Base-by-base conservation (phyloP, 495 filamentous ascomycete genomes). In the Podospora didyma region DNA sequence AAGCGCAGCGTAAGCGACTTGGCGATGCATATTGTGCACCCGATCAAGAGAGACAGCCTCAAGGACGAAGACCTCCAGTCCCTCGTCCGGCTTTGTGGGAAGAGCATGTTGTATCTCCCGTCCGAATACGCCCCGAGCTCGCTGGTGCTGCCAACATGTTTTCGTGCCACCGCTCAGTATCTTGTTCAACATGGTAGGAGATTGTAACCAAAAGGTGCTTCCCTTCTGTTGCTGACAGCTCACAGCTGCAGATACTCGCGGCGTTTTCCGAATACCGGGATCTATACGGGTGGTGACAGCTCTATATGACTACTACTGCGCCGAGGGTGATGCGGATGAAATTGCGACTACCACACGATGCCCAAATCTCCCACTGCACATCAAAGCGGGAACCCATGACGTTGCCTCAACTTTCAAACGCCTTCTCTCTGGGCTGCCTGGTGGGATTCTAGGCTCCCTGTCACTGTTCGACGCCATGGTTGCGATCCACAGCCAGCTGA, bases 341-440 rank as follows among this genome's bases (percentile, higher is more conserved):
- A 70, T 83, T 20, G 66, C 80, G 31, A 74, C 73, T 54, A 83
- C 82, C 4, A 81, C 76, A 37, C 70, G 79, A 41, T 77, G 76
- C 48, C 78, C 80, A 5, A 81, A 75, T 24, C 70, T 84, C 9
- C 83, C 83, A 7, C 55, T 59, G 9, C 82, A 82, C 59, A 83
- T 86, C 60, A 74, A 66, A 58, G 76, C 69, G 19, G 59, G 77
- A 14, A 73, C 86, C n/a, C 83, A 88, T 51, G 86, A 89, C 71
- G 82, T 92, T 7, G 87, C 85, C 1, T 87, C 85, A 47, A 75
- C 83, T 10, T 86, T 93, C 70, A 90, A 89, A 63, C 81, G 79
- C 24, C 70, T 94, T 7, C 69, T 94, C 16, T 75, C 81, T 7
- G 87, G 86, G 5, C 69, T 94, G 1, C 89, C 89, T 0, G 85